Evolutionary conservation across 768 basidiomycete species (phyloP).

Genomic region (Pleurotus djamor): DNA sequence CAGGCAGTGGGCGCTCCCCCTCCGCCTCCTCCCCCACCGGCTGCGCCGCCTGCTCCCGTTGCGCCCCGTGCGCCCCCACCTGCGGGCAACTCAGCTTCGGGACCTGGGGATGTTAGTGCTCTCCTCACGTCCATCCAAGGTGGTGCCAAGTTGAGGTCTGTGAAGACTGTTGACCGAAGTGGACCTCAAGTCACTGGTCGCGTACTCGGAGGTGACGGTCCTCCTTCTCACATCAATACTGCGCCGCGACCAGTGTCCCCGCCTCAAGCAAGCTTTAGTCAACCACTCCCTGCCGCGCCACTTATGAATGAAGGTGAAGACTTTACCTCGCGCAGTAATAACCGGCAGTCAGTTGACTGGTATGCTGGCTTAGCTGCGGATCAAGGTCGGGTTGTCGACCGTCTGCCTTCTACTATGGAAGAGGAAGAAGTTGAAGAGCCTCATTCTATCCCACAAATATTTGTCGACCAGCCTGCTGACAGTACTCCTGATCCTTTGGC

Average conservation of each 20-base stretch:
- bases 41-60: conserved; percentile 25
- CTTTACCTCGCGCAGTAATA: conserved; percentile 24
- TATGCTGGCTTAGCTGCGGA: conserved; percentile 85
- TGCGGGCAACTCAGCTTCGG: conserved; percentile 27
- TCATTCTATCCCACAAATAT: conserved; percentile 50
- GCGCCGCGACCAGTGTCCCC: conserved; percentile 43
- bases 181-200: conserved; percentile 65
- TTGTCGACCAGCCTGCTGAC: conserved; percentile 48
- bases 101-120: conserved; percentile 54
- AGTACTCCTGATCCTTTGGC: conserved; percentile 50
- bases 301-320: conserved; percentile 18
- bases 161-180: conserved; percentile 84
- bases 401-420: conserved; percentile 51
- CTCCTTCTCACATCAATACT: conserved; percentile 66
- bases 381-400: conserved; percentile 35
- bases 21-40: conserved; percentile 26
- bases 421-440: conserved; percentile 54
- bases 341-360: conserved; percentile 89
- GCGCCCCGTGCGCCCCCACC: conserved; percentile 38
- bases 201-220: conserved; percentile 73
- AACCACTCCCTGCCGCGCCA: conserved; percentile 23
- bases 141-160: conserved; percentile 68
- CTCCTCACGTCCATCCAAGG: conserved; percentile 79
- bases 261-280: conserved; percentile 22
- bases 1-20: conserved; percentile 21